These are phyloP conservation scores for Hansenula sp. DNA, from an alignment of 1,139 yeast genomes.

Conservation along the genomic window DNA sequence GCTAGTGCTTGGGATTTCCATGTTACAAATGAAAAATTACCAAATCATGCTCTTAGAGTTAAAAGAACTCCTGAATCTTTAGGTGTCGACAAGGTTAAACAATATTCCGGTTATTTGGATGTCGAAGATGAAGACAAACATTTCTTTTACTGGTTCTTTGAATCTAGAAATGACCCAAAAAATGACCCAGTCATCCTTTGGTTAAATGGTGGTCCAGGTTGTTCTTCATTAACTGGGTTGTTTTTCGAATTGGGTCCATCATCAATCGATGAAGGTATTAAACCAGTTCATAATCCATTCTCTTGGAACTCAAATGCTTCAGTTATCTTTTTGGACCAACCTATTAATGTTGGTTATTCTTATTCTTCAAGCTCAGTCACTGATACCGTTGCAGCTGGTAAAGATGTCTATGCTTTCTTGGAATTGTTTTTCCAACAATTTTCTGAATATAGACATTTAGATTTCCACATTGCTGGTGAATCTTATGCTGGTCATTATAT, in stretches of 20 bases:
- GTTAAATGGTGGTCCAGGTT: conserved; percentile 93
- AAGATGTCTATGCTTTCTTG: conserved; percentile 89
- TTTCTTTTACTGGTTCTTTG: conserved; percentile 82
- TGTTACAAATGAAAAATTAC: conserved; percentile 39
- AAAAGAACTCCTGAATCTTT: conserved; percentile 49
- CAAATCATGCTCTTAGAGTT: conserved; percentile 58
- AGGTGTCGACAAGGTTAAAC: conserved; percentile 76
- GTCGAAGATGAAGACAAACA: conserved; percentile 82
- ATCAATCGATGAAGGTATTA: conserved; percentile 57
- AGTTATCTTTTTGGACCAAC: conserved; percentile 90
- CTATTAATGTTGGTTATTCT: conserved; percentile 90
- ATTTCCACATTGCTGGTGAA: conserved; percentile 96
- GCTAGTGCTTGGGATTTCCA: conserved; percentile 51
- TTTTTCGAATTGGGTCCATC: conserved; percentile 91
- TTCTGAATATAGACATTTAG: conserved; percentile 69
- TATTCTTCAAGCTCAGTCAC: conserved; percentile 62
- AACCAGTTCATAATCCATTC: conserved; percentile 71
- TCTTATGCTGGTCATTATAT: conserved; percentile 99
- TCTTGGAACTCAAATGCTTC: conserved; percentile 91
- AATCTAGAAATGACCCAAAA: conserved; percentile 82
- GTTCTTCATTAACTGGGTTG: conserved; percentile 86
- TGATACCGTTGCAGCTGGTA: conserved; percentile 83
- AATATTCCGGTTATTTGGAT: conserved; percentile 85
- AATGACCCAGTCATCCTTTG: conserved; percentile 84
- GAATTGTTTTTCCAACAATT: conserved; percentile 87